Evolutionary conservation across 305 asterid genomes (phyloP), one percentile per base, ranked within the genome.

Genomic region (Euphrasia arctica): DNA sequence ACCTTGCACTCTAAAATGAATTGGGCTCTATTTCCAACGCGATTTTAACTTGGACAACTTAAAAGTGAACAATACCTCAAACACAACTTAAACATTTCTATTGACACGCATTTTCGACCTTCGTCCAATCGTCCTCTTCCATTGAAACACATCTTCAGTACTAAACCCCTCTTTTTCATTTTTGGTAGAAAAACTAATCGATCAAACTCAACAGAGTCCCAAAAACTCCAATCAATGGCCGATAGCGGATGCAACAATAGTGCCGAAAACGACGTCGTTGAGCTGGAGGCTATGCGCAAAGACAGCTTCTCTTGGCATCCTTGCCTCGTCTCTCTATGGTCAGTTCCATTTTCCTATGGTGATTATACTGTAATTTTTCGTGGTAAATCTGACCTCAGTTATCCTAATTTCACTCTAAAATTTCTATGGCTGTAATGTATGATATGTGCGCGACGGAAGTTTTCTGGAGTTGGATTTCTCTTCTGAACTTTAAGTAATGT

Each of bases 241-340:
- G 77, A 48, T 9, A 64, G 69, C 58, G 64, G 54, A 34, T 25
- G 71, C 72, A 57, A 45, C 60, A 54, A 41, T 41, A 27, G 63
- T 63, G 69, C 71, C 48, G 62, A 13, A 61, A 57, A 76, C 75
- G 84, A 69, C 64, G 69, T 59, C 78, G 77, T 76, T 49, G 76
- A 79, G 77, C 82, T 79, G 63, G 84, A 79, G 60, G 79, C 74
- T 36, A 71, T 68, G 82, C 72, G 68, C 68, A 74, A 66, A 66
- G 79, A 56, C 58, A 60, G 71, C 73, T 60, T 58, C 74, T 76
- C 84, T 27, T 79, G 84, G 84, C 81, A 76, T 48, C 84, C 79
- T 42, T 79, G 84, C 72, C 68, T 66, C 74, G 75, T 79, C 60
- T 77, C 82, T 63, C 70, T 74, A 52, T 63, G 84, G 84, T 74